phyloP scores from a whole-genome alignment of 2,329 filamentous ascomycete species.

The Bisporella sp. region DNA sequence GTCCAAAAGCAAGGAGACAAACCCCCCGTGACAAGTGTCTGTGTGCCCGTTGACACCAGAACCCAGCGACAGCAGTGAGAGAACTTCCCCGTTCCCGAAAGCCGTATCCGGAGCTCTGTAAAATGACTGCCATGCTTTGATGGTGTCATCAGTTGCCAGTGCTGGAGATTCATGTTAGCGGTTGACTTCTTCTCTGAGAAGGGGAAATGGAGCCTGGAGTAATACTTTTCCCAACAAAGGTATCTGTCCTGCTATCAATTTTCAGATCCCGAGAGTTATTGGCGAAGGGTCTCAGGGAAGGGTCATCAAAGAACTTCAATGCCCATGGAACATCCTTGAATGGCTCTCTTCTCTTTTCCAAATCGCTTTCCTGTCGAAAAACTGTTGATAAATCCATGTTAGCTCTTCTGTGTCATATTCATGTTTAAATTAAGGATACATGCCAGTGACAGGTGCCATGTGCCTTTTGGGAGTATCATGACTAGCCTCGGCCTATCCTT shows the following conservation, averaged over 20 bases:
- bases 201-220: too few relatives aligned
- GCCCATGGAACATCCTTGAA: neutral
- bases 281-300: neutral
- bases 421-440: too few relatives aligned
- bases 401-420: neutral
- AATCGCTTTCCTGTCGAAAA: neutral
- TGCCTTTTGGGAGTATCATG: too few relatives aligned
- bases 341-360: neutral
- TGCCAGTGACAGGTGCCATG: too few relatives aligned
- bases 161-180: slow-evolving; percentile 1
- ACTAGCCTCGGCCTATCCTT: too few relatives aligned
- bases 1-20: slow-evolving; percentile 50
- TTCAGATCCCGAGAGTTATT: neutral
- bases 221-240: slow-evolving; percentile 2
- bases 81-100: slow-evolving; percentile 4
- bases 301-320: neutral
- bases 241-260: too few relatives aligned
- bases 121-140: slow-evolving; percentile 17
- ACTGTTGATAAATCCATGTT: neutral
- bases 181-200: neutral
- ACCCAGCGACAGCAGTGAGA: slow-evolving; percentile 33
- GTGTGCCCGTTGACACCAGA: slow-evolving; percentile 47
- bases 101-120: slow-evolving; percentile 3
- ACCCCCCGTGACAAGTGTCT: slow-evolving; percentile 50
- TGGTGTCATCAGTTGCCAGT: slow-evolving; percentile 13